Conservation (phyloP, 495 filamentous ascomycete species). For the Penicillium herquei region DNA sequence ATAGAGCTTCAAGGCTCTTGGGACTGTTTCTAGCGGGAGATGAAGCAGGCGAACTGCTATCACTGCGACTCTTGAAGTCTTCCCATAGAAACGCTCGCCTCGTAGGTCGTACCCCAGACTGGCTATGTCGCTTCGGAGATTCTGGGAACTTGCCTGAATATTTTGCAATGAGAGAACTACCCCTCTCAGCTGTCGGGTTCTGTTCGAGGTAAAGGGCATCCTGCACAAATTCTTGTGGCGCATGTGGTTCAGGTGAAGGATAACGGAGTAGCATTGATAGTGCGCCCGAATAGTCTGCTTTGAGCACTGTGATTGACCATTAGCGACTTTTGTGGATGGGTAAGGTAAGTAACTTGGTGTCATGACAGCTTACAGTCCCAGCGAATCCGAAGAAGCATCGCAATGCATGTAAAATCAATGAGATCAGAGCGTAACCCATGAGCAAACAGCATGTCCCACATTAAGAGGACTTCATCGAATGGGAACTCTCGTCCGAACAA, state of each 20-base stretch:
- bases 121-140: constrained; percentile 28
- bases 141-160: constrained; percentile 71
- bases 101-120: constrained; percentile 24
- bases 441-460: constrained; percentile 93
- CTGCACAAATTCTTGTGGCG: constrained; percentile 74
- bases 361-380: constrained; percentile 70
- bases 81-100: constrained; percentile 35
- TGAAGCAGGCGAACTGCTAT: constrained; percentile 35
- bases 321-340: constrained; percentile 10
- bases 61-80: constrained; percentile 32
- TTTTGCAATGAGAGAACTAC: constrained; percentile 72
- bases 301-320: constrained; percentile 59
- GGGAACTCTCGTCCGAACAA: constrained; percentile 92
- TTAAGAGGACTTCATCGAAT: constrained; percentile 74
- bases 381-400: constrained; percentile 89
- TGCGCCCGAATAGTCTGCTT: constrained; percentile 81
- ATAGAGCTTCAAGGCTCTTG: constrained; percentile 68
- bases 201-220: constrained; percentile 85
- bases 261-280: constrained; percentile 82
- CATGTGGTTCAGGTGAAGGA: constrained; percentile 57
- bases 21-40: constrained; percentile 55
- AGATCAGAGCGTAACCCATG: constrained; percentile 79
- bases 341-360: neutral
- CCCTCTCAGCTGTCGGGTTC: constrained; percentile 71
- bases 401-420: constrained; percentile 84